A percentile compares a stretch with the other conserved stretches of the same genome.
Conservation (phyloP, 768 basidiomycete species). For the Dioszegia hungarica region DNA sequence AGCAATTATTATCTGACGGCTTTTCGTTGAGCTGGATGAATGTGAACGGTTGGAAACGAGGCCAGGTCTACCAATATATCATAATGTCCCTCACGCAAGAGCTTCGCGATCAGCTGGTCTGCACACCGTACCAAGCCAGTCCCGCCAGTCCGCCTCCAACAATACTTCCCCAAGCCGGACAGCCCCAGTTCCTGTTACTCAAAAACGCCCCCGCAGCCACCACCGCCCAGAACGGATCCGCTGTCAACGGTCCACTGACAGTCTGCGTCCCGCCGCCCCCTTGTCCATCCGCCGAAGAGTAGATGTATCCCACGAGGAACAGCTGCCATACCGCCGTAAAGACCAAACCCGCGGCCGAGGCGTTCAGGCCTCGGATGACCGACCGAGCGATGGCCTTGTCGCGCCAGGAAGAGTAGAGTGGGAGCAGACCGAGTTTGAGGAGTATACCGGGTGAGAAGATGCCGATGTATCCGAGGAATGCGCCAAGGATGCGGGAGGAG, state of each 20-base stretch:
- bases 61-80: no score
- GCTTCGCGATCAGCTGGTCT: background rate
- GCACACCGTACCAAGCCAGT: conserved; percentile 53
- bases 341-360: conserved; percentile 43
- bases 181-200: conserved; percentile 50
- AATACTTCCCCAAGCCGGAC: conserved; percentile 52
- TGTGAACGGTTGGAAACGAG: no score
- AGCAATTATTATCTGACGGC: no score
- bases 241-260: conserved; percentile 30
- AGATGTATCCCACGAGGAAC: conserved; percentile 24
- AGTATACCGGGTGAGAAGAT: conserved; percentile 56
- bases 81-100: no score
- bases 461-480: conserved; percentile 54
- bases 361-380: conserved; percentile 42
- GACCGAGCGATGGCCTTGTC: conserved; percentile 16
- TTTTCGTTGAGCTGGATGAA: no score
- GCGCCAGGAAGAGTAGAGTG: conserved; percentile 36
- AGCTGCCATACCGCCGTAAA: conserved; percentile 34
- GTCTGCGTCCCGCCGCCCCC: conserved; percentile 17
- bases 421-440: conserved; percentile 43
- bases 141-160: conserved; percentile 52
- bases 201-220: conserved; percentile 52
- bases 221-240: conserved; percentile 56
- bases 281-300: conserved; percentile 1
- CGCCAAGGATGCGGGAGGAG: conserved; percentile 48